Evolutionary conservation across 345 rosid species (phyloP).

Genomic region (Theobroma cacao): DNA sequence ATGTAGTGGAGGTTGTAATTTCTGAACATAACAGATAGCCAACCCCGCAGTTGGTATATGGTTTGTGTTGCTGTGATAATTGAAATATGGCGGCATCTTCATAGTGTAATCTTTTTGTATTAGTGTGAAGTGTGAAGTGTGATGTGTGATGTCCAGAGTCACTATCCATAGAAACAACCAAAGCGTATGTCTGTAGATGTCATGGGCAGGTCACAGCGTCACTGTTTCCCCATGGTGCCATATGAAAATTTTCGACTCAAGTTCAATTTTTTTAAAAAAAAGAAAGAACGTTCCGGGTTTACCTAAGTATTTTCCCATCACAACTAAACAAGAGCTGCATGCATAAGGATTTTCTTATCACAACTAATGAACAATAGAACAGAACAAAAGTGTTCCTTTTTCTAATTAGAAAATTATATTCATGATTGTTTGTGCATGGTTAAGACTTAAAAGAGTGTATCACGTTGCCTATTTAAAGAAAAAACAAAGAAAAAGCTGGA

Average conservation of each 20-base stretch:
- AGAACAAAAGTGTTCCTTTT: too few species aligned
- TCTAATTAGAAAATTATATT: too few species aligned
- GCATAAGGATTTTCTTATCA: too few species aligned
- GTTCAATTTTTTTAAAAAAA: background rate
- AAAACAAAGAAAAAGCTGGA: too few species aligned
- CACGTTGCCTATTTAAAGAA: too few species aligned
- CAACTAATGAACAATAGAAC: too few species aligned
- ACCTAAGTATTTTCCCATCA: too few species aligned
- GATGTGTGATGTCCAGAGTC: too few species aligned
- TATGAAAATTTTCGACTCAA: background rate
- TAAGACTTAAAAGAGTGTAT: too few species aligned
- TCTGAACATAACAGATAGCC: background rate
- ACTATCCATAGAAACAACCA: background rate
- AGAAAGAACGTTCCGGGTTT: too few species aligned
- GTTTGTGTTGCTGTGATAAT: background rate
- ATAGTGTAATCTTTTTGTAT: background rate
- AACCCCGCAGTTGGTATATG: background rate
- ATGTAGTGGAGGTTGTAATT: background rate
- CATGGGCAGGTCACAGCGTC: background rate
- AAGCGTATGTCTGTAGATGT: background rate
- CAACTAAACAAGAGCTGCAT: too few species aligned
- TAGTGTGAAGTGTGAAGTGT: background rate
- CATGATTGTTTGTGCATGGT: too few species aligned
- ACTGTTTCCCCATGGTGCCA: background rate
- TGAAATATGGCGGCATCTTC: background rate